phyloP scores from a whole-genome alignment of 306 rosid species.

The Fagus sylvatica region DNA sequence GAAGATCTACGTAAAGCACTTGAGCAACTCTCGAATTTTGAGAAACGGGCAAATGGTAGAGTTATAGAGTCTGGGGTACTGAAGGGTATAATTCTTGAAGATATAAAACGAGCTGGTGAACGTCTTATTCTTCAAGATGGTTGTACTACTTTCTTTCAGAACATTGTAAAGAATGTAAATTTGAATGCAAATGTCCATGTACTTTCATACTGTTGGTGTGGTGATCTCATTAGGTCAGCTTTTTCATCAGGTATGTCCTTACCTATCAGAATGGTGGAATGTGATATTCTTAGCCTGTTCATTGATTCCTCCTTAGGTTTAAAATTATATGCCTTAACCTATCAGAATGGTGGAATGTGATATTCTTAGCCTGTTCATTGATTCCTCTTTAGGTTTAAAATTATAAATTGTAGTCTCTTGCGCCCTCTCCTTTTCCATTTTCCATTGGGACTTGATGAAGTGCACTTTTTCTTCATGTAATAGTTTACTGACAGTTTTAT shows the following conservation, averaged over 20 bases:
- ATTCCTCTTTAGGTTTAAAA: not conserved
- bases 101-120: constrained; percentile 92
- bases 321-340: not conserved
- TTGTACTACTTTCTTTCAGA: constrained; percentile 74
- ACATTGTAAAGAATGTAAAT: constrained; percentile 53
- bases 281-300: not conserved
- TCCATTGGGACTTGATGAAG: not conserved
- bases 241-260: constrained; percentile 74
- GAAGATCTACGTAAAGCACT: constrained; percentile 61
- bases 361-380: not conserved
- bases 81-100: constrained; percentile 86
- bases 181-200: constrained; percentile 73
- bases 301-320: not conserved
- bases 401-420: not conserved
- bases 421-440: not conserved
- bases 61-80: constrained; percentile 88
- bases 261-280: constrained; percentile 9
- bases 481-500: not conserved
- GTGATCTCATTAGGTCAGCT: constrained; percentile 87
- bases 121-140: constrained; percentile 86
- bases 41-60: constrained; percentile 81
- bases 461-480: not conserved
- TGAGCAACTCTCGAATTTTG: constrained; percentile 80
- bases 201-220: constrained; percentile 99
- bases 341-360: constrained; percentile 4